A percentile compares a stretch with the other conserved stretches of the same genome.
Evolutionary conservation across 2,329 filamentous ascomycete genomes (phyloP).

Genomic region (Fusarium domesticum): DNA sequence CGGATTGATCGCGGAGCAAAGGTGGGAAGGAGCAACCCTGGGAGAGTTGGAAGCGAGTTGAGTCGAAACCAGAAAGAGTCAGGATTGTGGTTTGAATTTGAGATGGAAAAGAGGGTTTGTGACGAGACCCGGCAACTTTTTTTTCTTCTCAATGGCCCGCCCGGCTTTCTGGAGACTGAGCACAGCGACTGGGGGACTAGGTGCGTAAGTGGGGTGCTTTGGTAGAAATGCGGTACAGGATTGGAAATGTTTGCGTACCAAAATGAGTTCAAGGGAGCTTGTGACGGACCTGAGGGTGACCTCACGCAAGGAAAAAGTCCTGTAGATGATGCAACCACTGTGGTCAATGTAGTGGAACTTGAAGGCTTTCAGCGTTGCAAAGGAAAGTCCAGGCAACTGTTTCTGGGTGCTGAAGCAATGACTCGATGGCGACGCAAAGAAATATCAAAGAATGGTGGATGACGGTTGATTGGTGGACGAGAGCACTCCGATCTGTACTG

Average conservation of each 20-base stretch:
- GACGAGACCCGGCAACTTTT: conserved; percentile 11
- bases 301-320: background rate
- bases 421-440: too few species aligned
- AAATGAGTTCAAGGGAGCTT: conserved; percentile 8
- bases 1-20: conserved; percentile 5
- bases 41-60: conserved; percentile 10
- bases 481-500: too few species aligned
- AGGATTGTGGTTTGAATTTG: conserved; percentile 1
- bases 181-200: conserved; percentile 6
- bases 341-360: background rate
- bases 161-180: conserved; percentile 22
- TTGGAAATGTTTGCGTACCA: conserved; percentile 25
- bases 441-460: too few species aligned
- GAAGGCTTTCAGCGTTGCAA: background rate
- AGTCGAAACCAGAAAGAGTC: conserved; percentile 13
- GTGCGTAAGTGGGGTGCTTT: conserved; percentile 16
- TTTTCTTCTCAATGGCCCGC: conserved; percentile 22
- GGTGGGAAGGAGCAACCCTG: conserved; percentile 6
- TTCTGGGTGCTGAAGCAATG: background rate
- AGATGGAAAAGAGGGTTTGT: background rate
- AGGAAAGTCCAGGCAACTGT: background rate
- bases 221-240: conserved; percentile 17
- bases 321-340: conserved; percentile 3
- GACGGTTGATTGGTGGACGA: too few species aligned
- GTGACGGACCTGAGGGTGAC: too few species aligned